phyloP scores from a whole-genome alignment of 352 stramenopile genomes.

The Blastocystis sp. region DNA sequence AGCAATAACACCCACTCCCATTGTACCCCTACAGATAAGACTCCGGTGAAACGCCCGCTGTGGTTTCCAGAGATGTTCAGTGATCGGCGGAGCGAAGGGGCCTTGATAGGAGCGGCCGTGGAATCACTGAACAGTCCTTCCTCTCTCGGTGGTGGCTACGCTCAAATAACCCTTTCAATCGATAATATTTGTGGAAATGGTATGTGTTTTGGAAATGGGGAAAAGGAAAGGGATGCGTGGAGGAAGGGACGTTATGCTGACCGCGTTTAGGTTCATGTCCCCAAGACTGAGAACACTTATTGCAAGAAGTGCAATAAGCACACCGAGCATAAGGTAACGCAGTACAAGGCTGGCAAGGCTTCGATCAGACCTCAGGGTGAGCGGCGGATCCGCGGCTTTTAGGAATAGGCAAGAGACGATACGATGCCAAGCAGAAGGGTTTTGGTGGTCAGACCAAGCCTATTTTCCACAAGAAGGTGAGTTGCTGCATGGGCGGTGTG shows the following conservation, averaged over 20 bases:
- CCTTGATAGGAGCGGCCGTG: not conserved
- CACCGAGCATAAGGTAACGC: constrained; percentile 97
- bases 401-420: constrained; percentile 87
- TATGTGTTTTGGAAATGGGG: constrained; percentile 1
- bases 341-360: constrained; percentile 99
- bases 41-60: not conserved
- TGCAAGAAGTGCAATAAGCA: constrained; percentile 99
- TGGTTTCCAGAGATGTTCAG: not conserved
- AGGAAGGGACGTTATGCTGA: not conserved
- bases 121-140: constrained; percentile 20
- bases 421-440: constrained; percentile 98
- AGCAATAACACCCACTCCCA: not conserved
- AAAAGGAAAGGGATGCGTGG: not conserved
- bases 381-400: not conserved
- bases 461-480: constrained; percentile 98
- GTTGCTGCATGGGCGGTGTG: constrained; percentile 20
- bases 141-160: not conserved
- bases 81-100: not conserved
- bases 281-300: constrained; percentile 97
- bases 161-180: constrained; percentile 65
- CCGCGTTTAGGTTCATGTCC: constrained; percentile 88
- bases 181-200: constrained; percentile 69
- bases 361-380: constrained; percentile 94
- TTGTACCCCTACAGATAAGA: constrained; percentile 35
- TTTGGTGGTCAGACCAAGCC: constrained; percentile 99